phyloP scores from a whole-genome alignment of 2,329 filamentous ascomycete genomes.

The Xylariaceae sp. region DNA sequence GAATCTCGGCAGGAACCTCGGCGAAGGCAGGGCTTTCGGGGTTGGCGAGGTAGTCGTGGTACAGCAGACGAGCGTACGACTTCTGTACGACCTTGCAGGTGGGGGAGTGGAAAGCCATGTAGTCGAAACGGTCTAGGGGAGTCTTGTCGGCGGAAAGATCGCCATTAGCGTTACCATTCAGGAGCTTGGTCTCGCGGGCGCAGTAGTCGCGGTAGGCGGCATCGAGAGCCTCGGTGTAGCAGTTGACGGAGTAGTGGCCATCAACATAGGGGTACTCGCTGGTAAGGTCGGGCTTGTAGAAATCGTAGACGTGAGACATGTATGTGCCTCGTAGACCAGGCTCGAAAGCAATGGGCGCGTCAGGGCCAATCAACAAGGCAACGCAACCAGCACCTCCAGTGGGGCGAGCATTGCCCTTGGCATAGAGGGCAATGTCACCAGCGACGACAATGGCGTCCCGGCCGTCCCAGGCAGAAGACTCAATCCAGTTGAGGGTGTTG shows the following conservation, averaged over 20 bases:
- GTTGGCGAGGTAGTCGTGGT: slow-evolving; percentile 77
- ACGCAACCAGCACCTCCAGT: slow-evolving; percentile 76
- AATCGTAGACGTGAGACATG: slow-evolving; percentile 82
- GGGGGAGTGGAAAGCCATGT: slow-evolving; percentile 75
- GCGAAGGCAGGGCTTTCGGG: slow-evolving; percentile 62
- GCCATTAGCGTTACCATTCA: slow-evolving; percentile 50
- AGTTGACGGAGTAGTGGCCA: slow-evolving; percentile 75
- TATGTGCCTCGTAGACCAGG: slow-evolving; percentile 74
- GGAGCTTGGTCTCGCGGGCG: slow-evolving; percentile 61
- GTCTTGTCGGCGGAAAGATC: slow-evolving; percentile 47
- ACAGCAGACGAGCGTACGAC: slow-evolving; percentile 76
- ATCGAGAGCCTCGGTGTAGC: slow-evolving; percentile 77
- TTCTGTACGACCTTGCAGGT: slow-evolving; percentile 86
- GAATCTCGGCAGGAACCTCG: slow-evolving; percentile 69
- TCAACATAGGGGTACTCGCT: slow-evolving; percentile 85
- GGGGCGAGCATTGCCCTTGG: slow-evolving; percentile 74
- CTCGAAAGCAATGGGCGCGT: slow-evolving; percentile 72
- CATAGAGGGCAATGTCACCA: slow-evolving; percentile 80
- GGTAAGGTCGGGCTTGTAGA: slow-evolving; percentile 84
- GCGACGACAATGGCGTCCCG: slow-evolving; percentile 74
- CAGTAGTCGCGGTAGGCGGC: slow-evolving; percentile 76
- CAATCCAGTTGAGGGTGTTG: slow-evolving; percentile 80
- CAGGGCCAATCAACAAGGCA: slow-evolving; percentile 71
- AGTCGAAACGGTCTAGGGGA: slow-evolving; percentile 74
- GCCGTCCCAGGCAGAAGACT: slow-evolving; percentile 83